A percentile compares a stretch with the other conserved stretches of the same genome.
Evolutionary conservation across 805 yeast species (phyloP).

Genomic region (Zygosaccharomyces lentus): DNA sequence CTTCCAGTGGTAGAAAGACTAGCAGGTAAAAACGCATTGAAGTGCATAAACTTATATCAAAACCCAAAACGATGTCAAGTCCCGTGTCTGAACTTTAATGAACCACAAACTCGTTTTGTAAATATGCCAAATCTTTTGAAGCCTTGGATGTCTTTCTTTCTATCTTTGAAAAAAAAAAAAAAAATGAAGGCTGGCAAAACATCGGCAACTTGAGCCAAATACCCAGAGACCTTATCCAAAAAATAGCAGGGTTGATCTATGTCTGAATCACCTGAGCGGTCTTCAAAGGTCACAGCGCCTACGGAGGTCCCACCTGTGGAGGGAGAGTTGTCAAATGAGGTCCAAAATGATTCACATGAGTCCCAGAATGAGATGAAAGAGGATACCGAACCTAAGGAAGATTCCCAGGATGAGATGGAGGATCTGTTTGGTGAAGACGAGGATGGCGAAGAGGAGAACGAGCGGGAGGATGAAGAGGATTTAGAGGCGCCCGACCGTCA

Average conservation of each 20-base stretch:
- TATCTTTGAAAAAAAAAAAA: background rate
- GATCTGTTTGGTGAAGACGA: slow-evolving; percentile 42
- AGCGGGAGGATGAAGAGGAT: slow-evolving; percentile 23
- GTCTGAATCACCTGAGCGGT: slow-evolving; percentile 4
- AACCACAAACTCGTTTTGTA: slow-evolving; percentile 3
- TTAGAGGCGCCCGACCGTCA: slow-evolving; percentile 18
- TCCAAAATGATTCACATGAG: background rate
- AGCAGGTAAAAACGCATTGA: background rate
- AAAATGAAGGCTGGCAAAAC: background rate
- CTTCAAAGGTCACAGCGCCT: background rate
- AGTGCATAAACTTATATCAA: background rate
- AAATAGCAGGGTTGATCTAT: background rate
- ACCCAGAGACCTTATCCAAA: background rate
- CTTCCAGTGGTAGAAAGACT: background rate
- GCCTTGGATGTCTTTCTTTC: background rate
- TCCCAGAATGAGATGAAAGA: slow-evolving; percentile 1
- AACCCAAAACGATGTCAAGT: background rate
- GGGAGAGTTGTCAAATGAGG: background rate
- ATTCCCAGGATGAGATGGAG: slow-evolving; percentile 36
- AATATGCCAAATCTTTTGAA: background rate
- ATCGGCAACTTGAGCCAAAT: background rate
- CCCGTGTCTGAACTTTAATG: background rate
- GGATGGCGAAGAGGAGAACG: slow-evolving; percentile 27
- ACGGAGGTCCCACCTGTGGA: background rate
- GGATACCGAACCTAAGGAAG: slow-evolving; percentile 11